These are phyloP conservation scores for Colletotrichum falcatum DNA, from an alignment of 2,329 filamentous ascomycete species.

Conservation along the genomic window DNA sequence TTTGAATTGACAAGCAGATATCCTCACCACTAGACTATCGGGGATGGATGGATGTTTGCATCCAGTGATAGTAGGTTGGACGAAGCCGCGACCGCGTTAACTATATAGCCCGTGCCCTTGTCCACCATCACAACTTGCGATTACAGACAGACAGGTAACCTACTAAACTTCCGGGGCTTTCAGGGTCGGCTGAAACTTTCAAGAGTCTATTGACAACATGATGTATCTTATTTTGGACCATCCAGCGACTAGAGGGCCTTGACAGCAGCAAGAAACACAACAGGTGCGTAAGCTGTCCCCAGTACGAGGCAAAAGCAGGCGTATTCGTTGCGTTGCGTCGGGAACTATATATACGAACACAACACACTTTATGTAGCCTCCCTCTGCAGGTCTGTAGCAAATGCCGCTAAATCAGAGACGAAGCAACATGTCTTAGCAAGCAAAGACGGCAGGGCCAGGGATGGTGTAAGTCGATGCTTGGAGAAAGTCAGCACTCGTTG, in stretches of 20 bases:
- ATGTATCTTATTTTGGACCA: no score
- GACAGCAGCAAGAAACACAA: not conserved
- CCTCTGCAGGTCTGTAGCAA: no score
- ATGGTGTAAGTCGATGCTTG: slow-evolving; percentile 54
- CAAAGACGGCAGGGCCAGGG: slow-evolving; percentile 61
- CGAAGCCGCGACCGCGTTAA: accelerated
- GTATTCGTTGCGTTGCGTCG: not conserved
- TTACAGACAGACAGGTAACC: slow-evolving; percentile 26
- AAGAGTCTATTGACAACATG: no score
- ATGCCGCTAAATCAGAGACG: not conserved
- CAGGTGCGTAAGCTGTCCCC: no score
- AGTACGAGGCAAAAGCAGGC: not conserved
- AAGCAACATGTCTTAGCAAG: slow-evolving; percentile 50
- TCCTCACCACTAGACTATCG: slow-evolving; percentile 41
- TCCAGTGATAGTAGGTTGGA: slow-evolving; percentile 12
- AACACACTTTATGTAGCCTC: no score
- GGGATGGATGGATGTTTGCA: slow-evolving; percentile 12
- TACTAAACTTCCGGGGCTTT: not conserved
- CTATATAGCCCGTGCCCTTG: not conserved
- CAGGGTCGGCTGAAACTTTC: no score
- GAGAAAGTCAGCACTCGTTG: slow-evolving; percentile 57
- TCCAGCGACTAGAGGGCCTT: not conserved
- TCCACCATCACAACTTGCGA: not conserved
- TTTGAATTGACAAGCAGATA: slow-evolving; percentile 35
- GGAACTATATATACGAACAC: slow-evolving; percentile 24